A percentile compares a stretch with the other conserved stretches of the same genome.
Conservation (phyloP, 352 stramenopile species). For the Pythium dissimile region DNA sequence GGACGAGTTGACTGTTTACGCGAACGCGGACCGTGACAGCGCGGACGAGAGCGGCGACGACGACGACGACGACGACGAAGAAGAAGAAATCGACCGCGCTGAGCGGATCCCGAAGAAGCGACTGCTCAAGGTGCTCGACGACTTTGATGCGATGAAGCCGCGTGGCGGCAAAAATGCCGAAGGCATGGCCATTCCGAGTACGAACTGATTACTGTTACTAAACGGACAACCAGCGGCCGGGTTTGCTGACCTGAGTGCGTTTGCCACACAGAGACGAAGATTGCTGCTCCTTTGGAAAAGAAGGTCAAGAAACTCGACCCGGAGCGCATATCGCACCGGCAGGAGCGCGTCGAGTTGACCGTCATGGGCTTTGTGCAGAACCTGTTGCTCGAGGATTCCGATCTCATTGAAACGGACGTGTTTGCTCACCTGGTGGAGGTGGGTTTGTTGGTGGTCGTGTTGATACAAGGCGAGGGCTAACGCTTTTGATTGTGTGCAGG, state of each 20-base stretch:
- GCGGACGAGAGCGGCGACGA: constrained; percentile 13
- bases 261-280: constrained; percentile 55
- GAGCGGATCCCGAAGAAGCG: constrained; percentile 72
- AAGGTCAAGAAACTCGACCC: constrained; percentile 58
- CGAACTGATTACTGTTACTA: too few relatives aligned
- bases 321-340: constrained; percentile 66
- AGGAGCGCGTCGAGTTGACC: constrained; percentile 64
- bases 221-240: not conserved
- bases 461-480: too few relatives aligned
- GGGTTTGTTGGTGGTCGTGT: not conserved
- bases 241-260: not conserved
- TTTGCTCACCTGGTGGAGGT: constrained; percentile 73
- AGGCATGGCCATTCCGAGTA: constrained; percentile 49
- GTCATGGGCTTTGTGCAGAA: constrained; percentile 71
- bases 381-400: constrained; percentile 58
- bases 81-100: constrained; percentile 55
- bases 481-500: constrained; percentile 34
- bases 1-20: constrained; percentile 1
- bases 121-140: constrained; percentile 63
- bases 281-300: constrained; percentile 62
- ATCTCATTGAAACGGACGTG: constrained; percentile 53
- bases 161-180: constrained; percentile 42
- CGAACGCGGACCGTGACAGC: not conserved
- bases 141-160: constrained; percentile 41
- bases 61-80: constrained; percentile 16